A percentile compares a stretch with the other conserved stretches of the same genome.
These are phyloP conservation scores for Nicotiana paniculata DNA, from an alignment of 257 asterid species.

Conservation along the genomic window DNA sequence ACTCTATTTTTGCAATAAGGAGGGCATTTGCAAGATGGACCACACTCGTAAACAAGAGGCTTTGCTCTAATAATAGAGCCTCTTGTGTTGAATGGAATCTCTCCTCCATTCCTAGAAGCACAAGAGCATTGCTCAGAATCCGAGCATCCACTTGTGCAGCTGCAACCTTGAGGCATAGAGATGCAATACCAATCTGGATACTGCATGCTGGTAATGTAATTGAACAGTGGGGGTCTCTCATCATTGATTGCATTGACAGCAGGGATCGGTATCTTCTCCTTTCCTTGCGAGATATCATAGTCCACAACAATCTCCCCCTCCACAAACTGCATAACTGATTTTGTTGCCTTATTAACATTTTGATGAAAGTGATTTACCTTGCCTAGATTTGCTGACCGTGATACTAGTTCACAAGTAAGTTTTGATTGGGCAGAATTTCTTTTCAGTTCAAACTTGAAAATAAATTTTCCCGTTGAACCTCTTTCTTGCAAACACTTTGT, in stretches of 20 bases:
- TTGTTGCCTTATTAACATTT: not conserved
- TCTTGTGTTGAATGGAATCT: constrained; percentile 44
- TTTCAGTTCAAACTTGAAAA: constrained; percentile 34
- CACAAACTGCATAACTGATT: not conserved
- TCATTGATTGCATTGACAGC: constrained; percentile 29
- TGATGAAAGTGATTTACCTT: not conserved
- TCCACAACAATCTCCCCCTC: constrained; percentile 3
- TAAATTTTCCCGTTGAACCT: constrained; percentile 15
- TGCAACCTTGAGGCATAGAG: constrained; percentile 22
- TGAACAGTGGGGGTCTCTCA: constrained; percentile 32
- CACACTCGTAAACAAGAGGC: constrained; percentile 39
- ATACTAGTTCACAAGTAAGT: not conserved
- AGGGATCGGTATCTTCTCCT: constrained; percentile 29
- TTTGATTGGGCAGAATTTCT: constrained; percentile 31
- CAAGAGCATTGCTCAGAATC: constrained; percentile 27
- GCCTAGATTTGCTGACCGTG: not conserved
- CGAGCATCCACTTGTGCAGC: constrained; percentile 38
- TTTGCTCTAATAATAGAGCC: constrained; percentile 16
- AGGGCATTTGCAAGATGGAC: constrained; percentile 49
- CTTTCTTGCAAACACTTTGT: constrained; percentile 22
- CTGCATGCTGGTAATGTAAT: constrained; percentile 23
- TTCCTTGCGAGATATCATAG: constrained; percentile 38
- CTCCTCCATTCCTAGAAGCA: constrained; percentile 36
- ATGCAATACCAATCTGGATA: constrained; percentile 25
- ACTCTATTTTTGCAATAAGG: constrained; percentile 46